A percentile compares a stretch with the other conserved stretches of the same genome.
Evolutionary conservation across 345 rosid species (phyloP).

Genomic region (Stellera chamaejasme): DNA sequence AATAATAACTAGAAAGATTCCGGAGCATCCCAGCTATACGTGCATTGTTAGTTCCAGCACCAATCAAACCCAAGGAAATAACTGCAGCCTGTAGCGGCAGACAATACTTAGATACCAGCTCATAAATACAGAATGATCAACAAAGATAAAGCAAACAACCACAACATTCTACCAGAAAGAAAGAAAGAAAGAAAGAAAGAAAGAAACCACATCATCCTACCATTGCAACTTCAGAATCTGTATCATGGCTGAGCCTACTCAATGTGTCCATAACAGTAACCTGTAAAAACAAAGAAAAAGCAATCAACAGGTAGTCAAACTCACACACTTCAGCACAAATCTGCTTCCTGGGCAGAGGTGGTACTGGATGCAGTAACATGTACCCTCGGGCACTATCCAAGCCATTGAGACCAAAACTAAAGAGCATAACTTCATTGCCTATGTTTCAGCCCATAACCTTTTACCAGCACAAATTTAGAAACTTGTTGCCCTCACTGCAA

Average conservation of each 20-base stretch:
- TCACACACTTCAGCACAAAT: too few species aligned
- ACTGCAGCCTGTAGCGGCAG: conserved; percentile 63
- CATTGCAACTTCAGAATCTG: conserved; percentile 97
- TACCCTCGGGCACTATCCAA: too few species aligned
- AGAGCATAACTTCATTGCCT: too few species aligned
- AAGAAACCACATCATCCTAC: conserved; percentile 27
- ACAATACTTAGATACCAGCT: conserved; percentile 8
- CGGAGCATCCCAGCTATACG: conserved; percentile 97
- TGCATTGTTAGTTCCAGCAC: conserved; percentile 97
- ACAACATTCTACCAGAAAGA: too few species aligned
- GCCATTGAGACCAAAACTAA: too few species aligned
- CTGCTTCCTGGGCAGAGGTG: too few species aligned
- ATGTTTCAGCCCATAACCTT: too few species aligned
- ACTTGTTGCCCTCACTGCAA: too few species aligned
- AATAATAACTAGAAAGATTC: conserved; percentile 88
- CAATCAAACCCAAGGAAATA: conserved; percentile 86
- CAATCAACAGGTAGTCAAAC: not conserved
- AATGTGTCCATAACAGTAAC: conserved; percentile 94
- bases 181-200: too few species aligned
- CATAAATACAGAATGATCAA: conserved; percentile 1
- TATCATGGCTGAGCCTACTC: conserved; percentile 95
- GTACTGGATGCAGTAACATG: too few species aligned
- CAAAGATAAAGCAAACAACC: not conserved
- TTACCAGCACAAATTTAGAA: too few species aligned
- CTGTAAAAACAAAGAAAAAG: conserved; percentile 21